A percentile compares a stretch with the other conserved stretches of the same genome.
These are phyloP conservation scores for Linnemannia elongata DNA, from an alignment of 192 early-diverging fungal genomes.

Conservation along the genomic window DNA sequence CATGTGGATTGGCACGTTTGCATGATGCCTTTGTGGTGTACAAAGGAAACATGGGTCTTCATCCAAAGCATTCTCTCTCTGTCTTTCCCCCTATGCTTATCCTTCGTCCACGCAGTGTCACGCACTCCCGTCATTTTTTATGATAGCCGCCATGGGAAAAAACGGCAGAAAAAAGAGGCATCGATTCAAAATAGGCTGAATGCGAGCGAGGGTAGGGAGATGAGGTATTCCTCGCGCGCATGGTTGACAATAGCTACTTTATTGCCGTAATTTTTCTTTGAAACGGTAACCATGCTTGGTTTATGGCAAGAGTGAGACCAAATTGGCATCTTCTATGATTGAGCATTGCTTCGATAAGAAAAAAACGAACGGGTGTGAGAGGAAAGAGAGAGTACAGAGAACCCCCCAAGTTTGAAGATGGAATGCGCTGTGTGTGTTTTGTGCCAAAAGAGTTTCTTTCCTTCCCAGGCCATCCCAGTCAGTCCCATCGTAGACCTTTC, in stretches of 20 bases:
- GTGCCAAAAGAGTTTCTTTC: background rate
- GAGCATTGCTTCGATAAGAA: background rate
- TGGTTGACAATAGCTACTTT: background rate
- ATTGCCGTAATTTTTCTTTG: background rate
- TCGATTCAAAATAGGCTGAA: background rate
- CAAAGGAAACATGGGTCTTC: background rate
- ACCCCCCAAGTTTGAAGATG: background rate
- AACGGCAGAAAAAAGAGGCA: background rate
- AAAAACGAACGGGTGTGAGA: background rate
- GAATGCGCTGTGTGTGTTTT: conserved; percentile 1
- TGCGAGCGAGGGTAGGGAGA: background rate
- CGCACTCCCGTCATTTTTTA: background rate
- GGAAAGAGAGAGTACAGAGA: background rate
- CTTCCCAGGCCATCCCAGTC: conserved; percentile 8
- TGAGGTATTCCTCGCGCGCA: background rate
- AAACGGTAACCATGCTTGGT: background rate
- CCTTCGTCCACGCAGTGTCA: background rate
- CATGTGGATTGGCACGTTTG: conserved; percentile 8
- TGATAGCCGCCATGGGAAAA: conserved; percentile 4
- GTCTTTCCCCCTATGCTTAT: background rate
- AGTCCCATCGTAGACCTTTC: background rate
- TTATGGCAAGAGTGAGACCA: background rate
- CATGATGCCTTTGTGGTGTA: background rate
- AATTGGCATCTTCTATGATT: background rate
- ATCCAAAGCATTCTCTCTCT: background rate